Evolutionary conservation across 352 stramenopile species (phyloP).

Genomic region (Elongisporangium anandrum): DNA sequence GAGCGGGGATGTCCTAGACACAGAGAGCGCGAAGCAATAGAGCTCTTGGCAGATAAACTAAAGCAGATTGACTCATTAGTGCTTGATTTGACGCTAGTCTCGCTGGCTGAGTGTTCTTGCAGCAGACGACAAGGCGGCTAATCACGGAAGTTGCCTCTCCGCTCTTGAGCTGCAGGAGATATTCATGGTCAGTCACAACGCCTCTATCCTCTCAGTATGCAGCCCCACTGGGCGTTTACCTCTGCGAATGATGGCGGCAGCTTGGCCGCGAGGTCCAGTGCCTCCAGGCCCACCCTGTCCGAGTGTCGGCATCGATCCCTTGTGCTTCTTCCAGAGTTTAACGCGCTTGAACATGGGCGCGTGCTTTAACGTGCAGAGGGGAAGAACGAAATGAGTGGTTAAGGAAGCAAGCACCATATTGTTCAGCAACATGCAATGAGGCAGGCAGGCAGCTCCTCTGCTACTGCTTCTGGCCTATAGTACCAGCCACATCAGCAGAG

Average conservation of each 20-base stretch:
- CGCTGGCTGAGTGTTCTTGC: neutral
- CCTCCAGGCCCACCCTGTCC: conserved; percentile 61
- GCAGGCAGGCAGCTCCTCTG: conserved; percentile 18
- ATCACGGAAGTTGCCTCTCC: conserved; percentile 36
- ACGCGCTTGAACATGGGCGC: conserved; percentile 86
- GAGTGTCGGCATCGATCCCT: conserved; percentile 65
- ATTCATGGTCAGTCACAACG: neutral
- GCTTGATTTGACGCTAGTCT: neutral
- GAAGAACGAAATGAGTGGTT: conserved; percentile 15
- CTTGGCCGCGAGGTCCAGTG: conserved; percentile 58
- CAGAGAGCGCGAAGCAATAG: conserved; percentile 1
- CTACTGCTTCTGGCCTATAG: neutral
- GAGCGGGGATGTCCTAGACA: neutral
- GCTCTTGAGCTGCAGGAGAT: conserved; percentile 39
- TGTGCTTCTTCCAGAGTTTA: conserved; percentile 88
- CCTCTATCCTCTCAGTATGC: neutral
- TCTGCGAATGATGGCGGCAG: conserved; percentile 79
- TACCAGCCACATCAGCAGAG: neutral
- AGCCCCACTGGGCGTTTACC: conserved; percentile 14
- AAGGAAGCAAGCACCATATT: neutral
- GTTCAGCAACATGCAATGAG: conserved; percentile 3
- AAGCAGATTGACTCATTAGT: neutral
- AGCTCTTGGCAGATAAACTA: neutral
- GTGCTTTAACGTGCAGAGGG: conserved; percentile 70
- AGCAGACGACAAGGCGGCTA: neutral